Evolutionary conservation across 805 yeast species (phyloP).

Genomic region (Candida palmyrensis): DNA sequence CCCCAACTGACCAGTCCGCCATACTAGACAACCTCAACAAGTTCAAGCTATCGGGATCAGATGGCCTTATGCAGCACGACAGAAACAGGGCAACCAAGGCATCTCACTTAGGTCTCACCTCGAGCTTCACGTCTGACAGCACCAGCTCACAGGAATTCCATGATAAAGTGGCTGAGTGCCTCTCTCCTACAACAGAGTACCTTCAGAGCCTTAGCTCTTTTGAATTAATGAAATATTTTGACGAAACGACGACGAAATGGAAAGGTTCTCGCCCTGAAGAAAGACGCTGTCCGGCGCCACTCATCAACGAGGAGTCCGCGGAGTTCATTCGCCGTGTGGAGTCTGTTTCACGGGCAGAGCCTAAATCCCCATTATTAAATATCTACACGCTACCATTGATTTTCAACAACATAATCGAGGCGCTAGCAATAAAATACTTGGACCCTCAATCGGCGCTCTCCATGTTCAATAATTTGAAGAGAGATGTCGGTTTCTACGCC

Average conservation of each 20-base stretch:
- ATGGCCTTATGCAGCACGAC: not conserved
- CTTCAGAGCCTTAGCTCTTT: not conserved
- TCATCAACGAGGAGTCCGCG: not conserved
- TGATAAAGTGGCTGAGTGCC: not conserved
- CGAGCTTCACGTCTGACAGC: not conserved
- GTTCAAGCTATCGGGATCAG: no score
- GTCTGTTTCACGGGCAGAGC: slow-evolving; percentile 10
- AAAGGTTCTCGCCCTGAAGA: not conserved
- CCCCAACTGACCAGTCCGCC: not conserved
- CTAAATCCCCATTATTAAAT: slow-evolving; percentile 24
- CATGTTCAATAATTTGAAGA: slow-evolving; percentile 30
- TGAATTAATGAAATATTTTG: not conserved
- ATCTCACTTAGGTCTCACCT: not conserved
- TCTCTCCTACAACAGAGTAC: not conserved
- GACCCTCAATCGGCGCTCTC: slow-evolving; percentile 34
- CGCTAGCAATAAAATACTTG: slow-evolving; percentile 17
- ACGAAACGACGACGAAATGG: not conserved
- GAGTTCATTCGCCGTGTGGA: not conserved
- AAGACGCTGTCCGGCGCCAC: no score
- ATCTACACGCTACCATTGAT: slow-evolving; percentile 31
- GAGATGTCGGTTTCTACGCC: slow-evolving; percentile 27
- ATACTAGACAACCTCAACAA: not conserved
- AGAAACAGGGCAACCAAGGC: not conserved
- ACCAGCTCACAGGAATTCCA: not conserved
- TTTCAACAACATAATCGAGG: slow-evolving; percentile 26